Evolutionary conservation across 2,329 filamentous ascomycete genomes (phyloP), one percentile per base, ranked within the genome.

Genomic region (Phaeoacremonium minimum): DNA sequence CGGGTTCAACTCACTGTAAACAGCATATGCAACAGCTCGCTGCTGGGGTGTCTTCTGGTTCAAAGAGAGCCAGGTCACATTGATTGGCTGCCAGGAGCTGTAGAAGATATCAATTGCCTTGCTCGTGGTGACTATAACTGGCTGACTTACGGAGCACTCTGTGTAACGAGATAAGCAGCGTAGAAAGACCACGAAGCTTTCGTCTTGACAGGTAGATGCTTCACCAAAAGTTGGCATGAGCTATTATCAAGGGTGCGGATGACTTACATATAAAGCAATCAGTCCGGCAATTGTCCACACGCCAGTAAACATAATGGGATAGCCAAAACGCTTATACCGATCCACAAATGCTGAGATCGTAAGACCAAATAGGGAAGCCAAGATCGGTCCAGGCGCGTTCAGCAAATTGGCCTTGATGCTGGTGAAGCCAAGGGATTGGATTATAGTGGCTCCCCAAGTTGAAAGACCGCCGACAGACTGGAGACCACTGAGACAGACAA

Each of bases 141-240:
- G n/a, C n/a, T 9, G n/a, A 36, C 33, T 30, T 19, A 36, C 42
- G 46, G 46, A 13, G 46, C 37, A 16, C 44, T 42, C 15, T 39
- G 33, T 7, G 46, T 48, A 16, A 48, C 42, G 15, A 46, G 31
- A 22, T 46, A 48, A 15, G 44, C 46, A 7, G 46, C 46, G 22
- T 48, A 48, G 18, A 48, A 48, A 4, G 46, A 46, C 44, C 46
- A 46, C 14, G 46, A 46, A 16, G 42, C 42, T 18, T 46, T 26
- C 7, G 44, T 42, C 26, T 37, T 43, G 26, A 48, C 41, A 7
- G 42, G 44, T 3, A 48, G 40, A 35, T 22, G 18, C 18, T 15
- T 7, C 14, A 26, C 44, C 28, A 47, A 37, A 28, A 16, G 15
- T 29, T 4, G 18, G 22, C 16, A 39, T 34, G 9, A 3, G 22